Evolutionary conservation across 2,329 filamentous ascomycete genomes (phyloP), one percentile per base, ranked within the genome.

Genomic region (Phyllosticta ampelicida): DNA sequence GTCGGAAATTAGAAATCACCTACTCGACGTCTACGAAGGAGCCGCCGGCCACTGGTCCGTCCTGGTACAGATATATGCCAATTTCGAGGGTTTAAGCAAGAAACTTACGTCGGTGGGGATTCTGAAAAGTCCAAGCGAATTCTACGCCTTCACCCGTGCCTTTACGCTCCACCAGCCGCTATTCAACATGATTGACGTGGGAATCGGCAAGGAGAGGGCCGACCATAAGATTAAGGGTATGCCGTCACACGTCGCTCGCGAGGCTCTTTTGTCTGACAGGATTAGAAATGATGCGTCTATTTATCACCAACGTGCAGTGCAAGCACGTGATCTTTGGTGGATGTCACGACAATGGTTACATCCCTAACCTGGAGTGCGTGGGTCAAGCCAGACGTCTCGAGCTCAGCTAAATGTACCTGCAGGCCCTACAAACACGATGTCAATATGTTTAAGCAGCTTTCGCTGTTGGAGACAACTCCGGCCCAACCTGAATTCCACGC

Each of bases 151-250:
- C 62, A 72, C 71, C 6, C 71, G 75, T 53, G 66, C 68, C 29
- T 78, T 77, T 64, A 74, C 67, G 56, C 67, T 72, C 54, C 72
- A 75, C 51, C 73, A 77, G 59, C 68, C 73, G 20, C 66, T 77
- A 58, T 77, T 77, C 71, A 74, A 67, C 69, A 73, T 77, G 67
- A 70, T 77, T 59, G 75, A 78, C 62, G 75, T 77, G 28, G 75
- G 75, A 21, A 68, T 66, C 58, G 75, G 74, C 28, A 77, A 77
- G 59, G 76, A 77, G 63, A 68, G 71, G 53, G 75, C 75, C 52
- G 76, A 78, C 61, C 73, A 77, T 65, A 77, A 76, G 61, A 71
- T 77, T 63, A 73, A 70, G 66, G 72, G 72, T 73, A 65, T 44
- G 62, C 29, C 19, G 44, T 30, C 23, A 21, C 36, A 29, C 48